These are phyloP conservation scores for Peronospora belbahrii DNA, from an alignment of 352 stramenopile species.

Conservation along the genomic window DNA sequence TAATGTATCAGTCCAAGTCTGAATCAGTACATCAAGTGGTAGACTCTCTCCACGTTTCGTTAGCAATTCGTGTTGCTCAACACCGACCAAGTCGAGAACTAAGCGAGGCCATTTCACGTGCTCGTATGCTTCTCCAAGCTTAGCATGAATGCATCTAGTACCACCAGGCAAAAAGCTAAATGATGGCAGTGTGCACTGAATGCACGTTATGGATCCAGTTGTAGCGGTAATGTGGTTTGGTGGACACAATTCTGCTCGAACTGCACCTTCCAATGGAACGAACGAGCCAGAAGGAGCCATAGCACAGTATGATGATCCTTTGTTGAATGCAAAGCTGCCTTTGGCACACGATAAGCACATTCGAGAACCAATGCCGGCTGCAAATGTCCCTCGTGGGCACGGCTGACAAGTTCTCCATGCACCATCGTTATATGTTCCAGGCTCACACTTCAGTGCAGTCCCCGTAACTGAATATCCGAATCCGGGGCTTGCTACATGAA, in stretches of 20 bases:
- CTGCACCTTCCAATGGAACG: conserved; percentile 25
- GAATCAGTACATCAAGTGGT: conserved; percentile 8
- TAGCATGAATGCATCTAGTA: conserved; percentile 19
- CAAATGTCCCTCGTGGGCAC: conserved; percentile 30
- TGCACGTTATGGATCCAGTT: conserved; percentile 24
- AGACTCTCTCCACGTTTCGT: background rate
- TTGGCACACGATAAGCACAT: conserved; percentile 25
- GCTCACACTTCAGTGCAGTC: conserved; percentile 18
- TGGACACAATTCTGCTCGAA: conserved; percentile 22
- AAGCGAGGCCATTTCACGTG: conserved; percentile 28
- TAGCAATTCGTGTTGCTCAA: conserved; percentile 10
- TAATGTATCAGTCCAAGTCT: conserved; percentile 20
- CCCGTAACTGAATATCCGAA: conserved; percentile 5
- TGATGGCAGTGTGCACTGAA: conserved; percentile 18
- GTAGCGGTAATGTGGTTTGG: conserved; percentile 15
- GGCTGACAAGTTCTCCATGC: conserved; percentile 19
- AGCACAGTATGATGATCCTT: conserved; percentile 22
- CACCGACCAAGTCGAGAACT: conserved; percentile 15
- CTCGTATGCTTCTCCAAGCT: conserved; percentile 38
- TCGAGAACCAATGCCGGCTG: conserved; percentile 1
- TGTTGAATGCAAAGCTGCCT: conserved; percentile 28
- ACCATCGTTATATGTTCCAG: conserved; percentile 35
- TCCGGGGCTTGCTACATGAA: conserved; percentile 14
- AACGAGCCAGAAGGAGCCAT: conserved; percentile 29
- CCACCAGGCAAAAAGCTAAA: conserved; percentile 32